Conservation (phyloP, 768 basidiomycete genomes). For the Lactarius sanguifluus region DNA sequence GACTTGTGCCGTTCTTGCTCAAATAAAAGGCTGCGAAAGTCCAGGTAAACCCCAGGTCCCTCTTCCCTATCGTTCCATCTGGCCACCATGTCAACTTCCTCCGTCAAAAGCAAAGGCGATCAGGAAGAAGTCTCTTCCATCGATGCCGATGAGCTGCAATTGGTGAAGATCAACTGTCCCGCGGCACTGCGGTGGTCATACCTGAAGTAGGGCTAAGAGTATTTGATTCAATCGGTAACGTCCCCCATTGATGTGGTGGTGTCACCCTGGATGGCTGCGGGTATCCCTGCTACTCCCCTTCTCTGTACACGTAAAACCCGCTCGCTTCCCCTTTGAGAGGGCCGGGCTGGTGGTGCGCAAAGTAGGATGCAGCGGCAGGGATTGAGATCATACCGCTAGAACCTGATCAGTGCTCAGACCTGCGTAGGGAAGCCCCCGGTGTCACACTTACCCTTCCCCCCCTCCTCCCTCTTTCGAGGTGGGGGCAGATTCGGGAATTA, state of each 20-base stretch:
- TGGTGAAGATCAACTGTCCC: constrained; percentile 47
- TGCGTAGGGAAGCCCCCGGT: constrained; percentile 97
- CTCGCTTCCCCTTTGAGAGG: constrained; percentile 23
- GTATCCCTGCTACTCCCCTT: constrained; percentile 56
- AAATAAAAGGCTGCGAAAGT: background rate
- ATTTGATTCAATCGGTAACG: constrained; percentile 65
- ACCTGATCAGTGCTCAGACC: constrained; percentile 97
- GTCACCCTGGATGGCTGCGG: constrained; percentile 82
- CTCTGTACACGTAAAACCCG: constrained; percentile 33
- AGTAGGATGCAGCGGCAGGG: constrained; percentile 46
- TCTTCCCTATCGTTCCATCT: background rate
- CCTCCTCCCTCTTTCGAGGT: constrained; percentile 40
- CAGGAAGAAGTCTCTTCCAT: constrained; percentile 36
- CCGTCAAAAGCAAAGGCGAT: constrained; percentile 21
- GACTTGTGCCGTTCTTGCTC: too few relatives aligned
- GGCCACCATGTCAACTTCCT: constrained; percentile 17
- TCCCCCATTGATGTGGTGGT: constrained; percentile 54
- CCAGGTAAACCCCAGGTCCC: too few relatives aligned
- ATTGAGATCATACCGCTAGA: constrained; percentile 98
- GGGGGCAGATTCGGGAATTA: constrained; percentile 40
- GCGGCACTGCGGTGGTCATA: constrained; percentile 35
- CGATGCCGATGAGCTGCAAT: constrained; percentile 52
- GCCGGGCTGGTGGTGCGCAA: constrained; percentile 32
- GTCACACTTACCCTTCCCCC: constrained; percentile 47
- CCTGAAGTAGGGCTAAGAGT: constrained; percentile 34